These are phyloP conservation scores for Pulveroboletus sp. DNA, from an alignment of 768 basidiomycete species.

Conservation along the genomic window DNA sequence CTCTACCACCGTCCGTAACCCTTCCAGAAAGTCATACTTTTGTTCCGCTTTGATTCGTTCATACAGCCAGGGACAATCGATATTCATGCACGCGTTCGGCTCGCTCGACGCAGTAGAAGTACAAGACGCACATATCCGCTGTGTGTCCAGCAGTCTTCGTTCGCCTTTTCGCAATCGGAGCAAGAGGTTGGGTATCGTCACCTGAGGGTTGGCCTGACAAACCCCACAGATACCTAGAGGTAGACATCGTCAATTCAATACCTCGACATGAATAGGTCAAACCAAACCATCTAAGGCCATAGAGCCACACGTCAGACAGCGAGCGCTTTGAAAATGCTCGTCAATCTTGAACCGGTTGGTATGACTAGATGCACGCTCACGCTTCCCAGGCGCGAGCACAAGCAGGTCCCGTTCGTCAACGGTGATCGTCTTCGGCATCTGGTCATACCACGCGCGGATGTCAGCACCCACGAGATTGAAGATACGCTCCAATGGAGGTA, in stretches of 20 bases:
- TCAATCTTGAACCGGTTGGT: constrained; percentile 54
- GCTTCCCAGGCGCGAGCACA: constrained; percentile 35
- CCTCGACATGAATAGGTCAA: too few relatives aligned
- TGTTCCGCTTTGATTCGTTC: constrained; percentile 57
- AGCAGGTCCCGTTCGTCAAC: constrained; percentile 33
- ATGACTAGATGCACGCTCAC: constrained; percentile 22
- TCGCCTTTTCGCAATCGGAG: constrained; percentile 54
- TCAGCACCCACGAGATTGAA: constrained; percentile 91
- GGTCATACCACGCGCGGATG: constrained; percentile 79
- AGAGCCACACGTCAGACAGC: constrained; percentile 66
- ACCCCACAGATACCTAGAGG: constrained; percentile 56
- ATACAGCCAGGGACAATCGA: constrained; percentile 85
- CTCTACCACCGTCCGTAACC: constrained; percentile 29
- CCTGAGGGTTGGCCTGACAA: constrained; percentile 49
- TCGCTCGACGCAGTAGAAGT: constrained; percentile 51
- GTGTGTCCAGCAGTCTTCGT: constrained; percentile 48
- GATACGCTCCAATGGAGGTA: constrained; percentile 85
- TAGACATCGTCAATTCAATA: not conserved
- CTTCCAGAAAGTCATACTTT: constrained; percentile 30
- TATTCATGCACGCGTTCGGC: constrained; percentile 67
- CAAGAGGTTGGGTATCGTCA: constrained; percentile 53
- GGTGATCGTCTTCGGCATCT: constrained; percentile 67
- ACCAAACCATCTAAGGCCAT: constrained; percentile 48
- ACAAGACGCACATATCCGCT: constrained; percentile 72
- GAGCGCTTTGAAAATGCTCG: constrained; percentile 66